Percentiles rank a stretch among this genome's conserved stretches.
phyloP scores from a whole-genome alignment of 257 asterid species.

The Paulownia fortunei region DNA sequence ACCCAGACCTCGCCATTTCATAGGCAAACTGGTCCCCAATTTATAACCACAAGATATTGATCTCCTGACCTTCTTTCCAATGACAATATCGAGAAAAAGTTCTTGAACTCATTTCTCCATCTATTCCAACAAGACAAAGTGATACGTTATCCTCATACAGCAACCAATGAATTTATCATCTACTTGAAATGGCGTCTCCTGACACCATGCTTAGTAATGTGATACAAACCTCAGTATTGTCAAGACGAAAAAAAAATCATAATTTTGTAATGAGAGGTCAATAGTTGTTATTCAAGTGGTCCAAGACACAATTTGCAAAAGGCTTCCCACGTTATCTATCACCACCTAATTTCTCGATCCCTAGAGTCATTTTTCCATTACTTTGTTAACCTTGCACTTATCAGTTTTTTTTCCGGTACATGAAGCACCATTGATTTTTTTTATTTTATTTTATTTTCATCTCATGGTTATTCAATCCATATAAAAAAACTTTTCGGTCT shows the following conservation, averaged over 20 bases:
- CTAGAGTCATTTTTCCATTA: too few species aligned
- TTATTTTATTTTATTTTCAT: too few species aligned
- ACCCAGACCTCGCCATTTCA: constrained; percentile 2
- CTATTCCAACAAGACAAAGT: constrained; percentile 20
- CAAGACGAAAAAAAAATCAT: background rate
- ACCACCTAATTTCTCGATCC: too few species aligned
- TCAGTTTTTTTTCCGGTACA: too few species aligned
- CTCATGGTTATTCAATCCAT: too few species aligned
- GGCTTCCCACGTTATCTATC: too few species aligned
- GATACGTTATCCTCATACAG: background rate
- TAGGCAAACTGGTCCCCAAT: background rate
- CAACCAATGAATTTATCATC: constrained; percentile 7
- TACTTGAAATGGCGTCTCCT: constrained; percentile 10
- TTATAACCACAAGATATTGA: constrained; percentile 3
- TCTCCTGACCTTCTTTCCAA: too few species aligned
- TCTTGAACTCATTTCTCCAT: constrained; percentile 19
- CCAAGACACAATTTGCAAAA: too few species aligned
- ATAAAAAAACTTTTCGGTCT: too few species aligned
- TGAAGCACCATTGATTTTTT: too few species aligned
- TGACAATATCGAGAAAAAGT: too few species aligned
- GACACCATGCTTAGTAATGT: constrained; percentile 10
- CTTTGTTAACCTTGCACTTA: too few species aligned
- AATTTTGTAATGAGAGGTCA: background rate
- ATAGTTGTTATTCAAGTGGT: background rate
- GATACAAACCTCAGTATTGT: background rate